A percentile compares a stretch with the other conserved stretches of the same genome.
phyloP scores from a whole-genome alignment of 768 basidiomycete genomes.

The Mycena venus region DNA sequence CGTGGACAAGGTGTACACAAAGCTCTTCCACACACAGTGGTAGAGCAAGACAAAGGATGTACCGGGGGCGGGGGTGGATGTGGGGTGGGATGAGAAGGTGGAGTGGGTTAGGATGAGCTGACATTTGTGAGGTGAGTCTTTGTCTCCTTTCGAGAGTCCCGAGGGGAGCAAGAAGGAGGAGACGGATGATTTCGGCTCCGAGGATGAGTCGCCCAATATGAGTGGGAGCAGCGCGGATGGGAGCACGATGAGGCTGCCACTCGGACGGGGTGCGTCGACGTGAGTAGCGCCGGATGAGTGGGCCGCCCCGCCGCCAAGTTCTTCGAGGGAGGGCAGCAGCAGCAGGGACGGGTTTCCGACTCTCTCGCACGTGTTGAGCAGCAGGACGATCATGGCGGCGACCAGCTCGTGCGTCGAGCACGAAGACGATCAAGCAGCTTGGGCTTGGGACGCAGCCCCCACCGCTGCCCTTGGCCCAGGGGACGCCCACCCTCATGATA shows the following conservation, averaged over 20 bases:
- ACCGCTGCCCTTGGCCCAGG: background rate
- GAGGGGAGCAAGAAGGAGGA: constrained; percentile 31
- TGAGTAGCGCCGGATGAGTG: constrained; percentile 33
- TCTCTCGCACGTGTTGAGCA: constrained; percentile 3
- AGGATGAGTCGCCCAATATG: background rate
- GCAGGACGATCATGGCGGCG: constrained; percentile 22
- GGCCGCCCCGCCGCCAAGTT: constrained; percentile 13
- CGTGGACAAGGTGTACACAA: too few species aligned
- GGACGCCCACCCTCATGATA: background rate
- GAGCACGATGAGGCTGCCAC: background rate
- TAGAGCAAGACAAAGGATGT: too few species aligned
- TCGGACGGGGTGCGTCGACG: constrained; percentile 16
- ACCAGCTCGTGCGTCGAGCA: background rate
- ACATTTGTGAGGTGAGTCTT: too few species aligned
- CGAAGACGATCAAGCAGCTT: constrained; percentile 24
- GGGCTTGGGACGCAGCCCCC: background rate
- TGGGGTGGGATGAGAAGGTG: too few species aligned
- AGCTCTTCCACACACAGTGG: too few species aligned
- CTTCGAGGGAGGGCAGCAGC: background rate
- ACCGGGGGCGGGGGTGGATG: too few species aligned
- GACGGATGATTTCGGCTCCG: background rate
- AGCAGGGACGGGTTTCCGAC: background rate
- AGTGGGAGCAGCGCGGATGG: background rate
- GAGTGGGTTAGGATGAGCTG: too few species aligned
- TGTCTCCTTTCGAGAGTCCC: constrained; percentile 15